Evolutionary conservation across 371 early-diverging fungal genomes (phyloP).

Genomic region (Synchytrium microbalum): DNA sequence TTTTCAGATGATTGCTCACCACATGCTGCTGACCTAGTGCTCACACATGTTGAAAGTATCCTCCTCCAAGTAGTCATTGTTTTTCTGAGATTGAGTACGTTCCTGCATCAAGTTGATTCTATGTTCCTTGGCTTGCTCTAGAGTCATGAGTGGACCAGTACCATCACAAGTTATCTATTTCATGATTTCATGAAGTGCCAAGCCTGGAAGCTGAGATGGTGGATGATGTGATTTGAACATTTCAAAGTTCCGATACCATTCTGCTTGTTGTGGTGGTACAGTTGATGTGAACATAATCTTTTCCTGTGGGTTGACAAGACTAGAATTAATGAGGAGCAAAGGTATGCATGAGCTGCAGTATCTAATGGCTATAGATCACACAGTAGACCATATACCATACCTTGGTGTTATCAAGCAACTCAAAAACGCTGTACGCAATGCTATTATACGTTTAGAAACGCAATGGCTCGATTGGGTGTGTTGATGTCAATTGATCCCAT

Average conservation of each 20-base stretch:
- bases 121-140: constrained; percentile 14
- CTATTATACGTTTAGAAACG: constrained; percentile 60
- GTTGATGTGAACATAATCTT: constrained; percentile 26
- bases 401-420: constrained; percentile 36
- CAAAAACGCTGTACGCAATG: constrained; percentile 41
- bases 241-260: constrained; percentile 1
- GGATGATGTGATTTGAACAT: no score
- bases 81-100: no score
- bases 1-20: no score
- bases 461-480: constrained; percentile 48
- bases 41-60: no score
- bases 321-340: constrained; percentile 47
- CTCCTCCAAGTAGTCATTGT: background rate
- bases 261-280: constrained; percentile 36
- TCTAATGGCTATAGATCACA: no score
- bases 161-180: no score
- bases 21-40: no score
- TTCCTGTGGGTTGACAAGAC: constrained; percentile 36
- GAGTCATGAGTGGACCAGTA: background rate
- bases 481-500: constrained; percentile 12
- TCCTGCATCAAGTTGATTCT: constrained; percentile 13
- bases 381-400: no score
- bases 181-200: no score
- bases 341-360: no score
- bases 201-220: no score